Conservation (phyloP, 352 stramenopile species). For the Globisporangium cederbergense region DNA sequence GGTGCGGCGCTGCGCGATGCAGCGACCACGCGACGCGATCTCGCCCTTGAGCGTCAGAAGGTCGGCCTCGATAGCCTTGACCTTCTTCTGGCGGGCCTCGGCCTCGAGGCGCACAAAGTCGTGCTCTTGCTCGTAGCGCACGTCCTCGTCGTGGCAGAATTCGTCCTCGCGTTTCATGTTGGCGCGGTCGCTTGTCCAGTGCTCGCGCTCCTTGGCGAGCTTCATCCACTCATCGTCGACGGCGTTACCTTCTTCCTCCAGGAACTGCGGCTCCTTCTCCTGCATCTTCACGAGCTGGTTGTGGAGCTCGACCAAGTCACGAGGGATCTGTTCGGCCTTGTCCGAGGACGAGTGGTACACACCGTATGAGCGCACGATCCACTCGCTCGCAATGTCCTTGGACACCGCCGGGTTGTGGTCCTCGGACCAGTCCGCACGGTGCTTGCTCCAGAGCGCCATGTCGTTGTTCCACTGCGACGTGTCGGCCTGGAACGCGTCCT, state of each 20-base stretch:
- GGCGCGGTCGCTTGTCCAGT: slow-evolving; percentile 83
- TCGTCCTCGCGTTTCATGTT: slow-evolving; percentile 90
- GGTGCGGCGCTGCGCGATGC: slow-evolving; percentile 67
- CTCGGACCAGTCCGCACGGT: slow-evolving; percentile 85
- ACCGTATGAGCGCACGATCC: slow-evolving; percentile 84
- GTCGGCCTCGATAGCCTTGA: slow-evolving; percentile 77
- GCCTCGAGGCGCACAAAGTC: slow-evolving; percentile 72
- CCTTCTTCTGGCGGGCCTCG: slow-evolving; percentile 81
- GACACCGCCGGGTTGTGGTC: slow-evolving; percentile 85
- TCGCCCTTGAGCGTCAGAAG: slow-evolving; percentile 75
- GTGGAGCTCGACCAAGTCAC: slow-evolving; percentile 73
- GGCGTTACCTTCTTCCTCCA: slow-evolving; percentile 79
- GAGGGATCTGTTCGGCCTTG: slow-evolving; percentile 44
- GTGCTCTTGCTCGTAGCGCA: slow-evolving; percentile 83
- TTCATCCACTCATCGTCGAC: slow-evolving; percentile 89
- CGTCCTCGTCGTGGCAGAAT: slow-evolving; percentile 82
- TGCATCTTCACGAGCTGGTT: slow-evolving; percentile 79
- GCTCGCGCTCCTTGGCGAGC: slow-evolving; percentile 84
- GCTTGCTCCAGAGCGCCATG: slow-evolving; percentile 86
- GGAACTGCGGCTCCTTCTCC: slow-evolving; percentile 69
- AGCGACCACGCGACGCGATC: slow-evolving; percentile 65
- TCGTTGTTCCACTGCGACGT: slow-evolving; percentile 88
- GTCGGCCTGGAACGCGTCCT: slow-evolving; percentile 85
- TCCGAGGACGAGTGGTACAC: slow-evolving; percentile 64
- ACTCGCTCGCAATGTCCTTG: slow-evolving; percentile 86